Evolutionary conservation across 2,329 filamentous ascomycete genomes (phyloP).

Genomic region (Sporothrix brasiliensis): DNA sequence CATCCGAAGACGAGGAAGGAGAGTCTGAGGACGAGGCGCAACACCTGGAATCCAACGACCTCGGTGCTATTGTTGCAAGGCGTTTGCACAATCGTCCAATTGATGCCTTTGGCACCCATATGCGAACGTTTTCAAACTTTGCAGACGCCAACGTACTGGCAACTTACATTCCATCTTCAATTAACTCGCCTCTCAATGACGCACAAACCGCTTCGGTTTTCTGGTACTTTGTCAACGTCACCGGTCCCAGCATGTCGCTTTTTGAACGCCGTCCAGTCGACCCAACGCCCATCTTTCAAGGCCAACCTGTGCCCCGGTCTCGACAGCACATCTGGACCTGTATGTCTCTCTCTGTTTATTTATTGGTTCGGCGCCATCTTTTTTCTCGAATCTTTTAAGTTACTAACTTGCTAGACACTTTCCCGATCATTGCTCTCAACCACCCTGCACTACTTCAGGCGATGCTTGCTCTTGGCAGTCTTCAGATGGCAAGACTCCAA

Average conservation of each 20-base stretch:
- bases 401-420: constrained; percentile 61
- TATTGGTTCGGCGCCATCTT: background rate
- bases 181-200: constrained; percentile 75
- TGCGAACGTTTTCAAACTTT: constrained; percentile 55
- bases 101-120: constrained; percentile 50
- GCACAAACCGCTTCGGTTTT: constrained; percentile 80
- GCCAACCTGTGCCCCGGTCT: constrained; percentile 62
- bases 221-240: constrained; percentile 88
- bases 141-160: constrained; percentile 58
- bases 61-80: constrained; percentile 47
- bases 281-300: constrained; percentile 66
- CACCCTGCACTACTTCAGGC: constrained; percentile 88
- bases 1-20: constrained; percentile 61
- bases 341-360: constrained; percentile 46
- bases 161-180: constrained; percentile 66
- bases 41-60: constrained; percentile 46
- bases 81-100: constrained; percentile 43
- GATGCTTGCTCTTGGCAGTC: constrained; percentile 81
- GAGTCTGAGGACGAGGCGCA: constrained; percentile 45
- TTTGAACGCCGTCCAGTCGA: constrained; percentile 83
- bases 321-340: constrained; percentile 68
- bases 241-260: constrained; percentile 80
- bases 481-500: constrained; percentile 86
- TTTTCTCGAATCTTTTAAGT: background rate
- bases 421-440: constrained; percentile 80